Percentiles rank a stretch among this genome's conserved stretches.
Evolutionary conservation across 2,329 filamentous ascomycete species (phyloP).

Genomic region (Hymenoscyphus fraxineus): DNA sequence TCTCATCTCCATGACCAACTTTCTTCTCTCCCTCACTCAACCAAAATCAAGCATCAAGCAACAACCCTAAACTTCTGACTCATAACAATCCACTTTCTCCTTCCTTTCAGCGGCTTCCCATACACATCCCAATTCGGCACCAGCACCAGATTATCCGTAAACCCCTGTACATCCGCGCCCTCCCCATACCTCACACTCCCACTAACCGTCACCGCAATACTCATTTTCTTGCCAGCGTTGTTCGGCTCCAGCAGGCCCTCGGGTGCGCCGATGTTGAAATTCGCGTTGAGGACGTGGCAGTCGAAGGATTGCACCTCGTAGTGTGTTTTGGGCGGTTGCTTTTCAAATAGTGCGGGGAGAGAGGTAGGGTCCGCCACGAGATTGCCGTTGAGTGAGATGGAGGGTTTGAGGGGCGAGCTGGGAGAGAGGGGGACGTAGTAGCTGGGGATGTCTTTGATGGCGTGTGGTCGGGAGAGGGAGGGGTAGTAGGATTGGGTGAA

Average conservation of each 20-base stretch:
- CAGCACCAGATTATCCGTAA: constrained; percentile 77
- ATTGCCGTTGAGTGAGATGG: constrained; percentile 79
- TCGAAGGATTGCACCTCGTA: constrained; percentile 77
- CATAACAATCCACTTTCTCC: constrained; percentile 62
- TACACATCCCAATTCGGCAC: constrained; percentile 69
- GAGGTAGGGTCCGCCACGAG: constrained; percentile 57
- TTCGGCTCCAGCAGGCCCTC: constrained; percentile 40
- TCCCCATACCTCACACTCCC: constrained; percentile 66
- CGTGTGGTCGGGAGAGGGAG: constrained; percentile 59
- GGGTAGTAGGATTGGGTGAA: constrained; percentile 75
- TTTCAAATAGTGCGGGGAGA: constrained; percentile 65
- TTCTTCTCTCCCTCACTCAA: background rate
- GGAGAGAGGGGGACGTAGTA: constrained; percentile 66
- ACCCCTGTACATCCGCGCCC: constrained; percentile 58
- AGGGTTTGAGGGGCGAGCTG: constrained; percentile 53
- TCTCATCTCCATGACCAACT: background rate
- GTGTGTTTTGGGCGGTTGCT: constrained; percentile 54
- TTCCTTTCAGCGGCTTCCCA: constrained; percentile 49
- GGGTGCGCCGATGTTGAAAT: constrained; percentile 56
- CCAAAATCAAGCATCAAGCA: constrained; percentile 15
- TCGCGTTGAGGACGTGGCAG: constrained; percentile 71
- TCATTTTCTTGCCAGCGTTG: constrained; percentile 58
- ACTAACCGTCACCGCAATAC: constrained; percentile 68
- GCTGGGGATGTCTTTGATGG: constrained; percentile 47
- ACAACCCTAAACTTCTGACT: constrained; percentile 66